Percentiles rank a stretch among this genome's conserved stretches.
phyloP scores from a whole-genome alignment of 148 eudicot species.

The Drosera capensis region DNA sequence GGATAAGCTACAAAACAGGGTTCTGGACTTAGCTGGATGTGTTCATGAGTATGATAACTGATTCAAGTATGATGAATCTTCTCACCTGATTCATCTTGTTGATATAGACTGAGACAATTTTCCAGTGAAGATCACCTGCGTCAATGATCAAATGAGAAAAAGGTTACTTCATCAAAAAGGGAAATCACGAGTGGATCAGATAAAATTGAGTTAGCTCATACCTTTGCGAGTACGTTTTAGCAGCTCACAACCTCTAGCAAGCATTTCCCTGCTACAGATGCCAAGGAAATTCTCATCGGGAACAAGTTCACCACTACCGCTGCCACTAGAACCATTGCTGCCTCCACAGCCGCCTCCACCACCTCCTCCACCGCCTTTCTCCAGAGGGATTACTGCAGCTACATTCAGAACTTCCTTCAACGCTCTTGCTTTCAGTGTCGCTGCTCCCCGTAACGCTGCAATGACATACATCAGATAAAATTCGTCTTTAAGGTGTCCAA shows the following conservation, averaged over 20 bases:
- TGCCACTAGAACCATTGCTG: constrained; percentile 44
- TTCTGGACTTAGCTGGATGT: too few relatives aligned
- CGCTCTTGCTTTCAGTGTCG: constrained; percentile 77
- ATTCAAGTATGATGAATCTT: not conserved
- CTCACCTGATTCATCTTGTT: constrained; percentile 56
- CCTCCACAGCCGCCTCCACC: constrained; percentile 10
- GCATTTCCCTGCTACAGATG: constrained; percentile 59
- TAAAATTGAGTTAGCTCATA: constrained; percentile 10
- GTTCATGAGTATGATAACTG: not conserved
- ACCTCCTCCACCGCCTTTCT: constrained; percentile 25
- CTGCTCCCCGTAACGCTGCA: constrained; percentile 83
- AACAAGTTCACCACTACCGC: constrained; percentile 64
- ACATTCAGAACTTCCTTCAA: constrained; percentile 83
- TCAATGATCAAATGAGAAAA: not conserved
- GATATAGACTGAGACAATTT: constrained; percentile 74
- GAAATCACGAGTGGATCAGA: not conserved
- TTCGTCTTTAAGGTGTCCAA: not conserved
- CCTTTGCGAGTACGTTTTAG: constrained; percentile 87
- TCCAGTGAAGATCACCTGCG: constrained; percentile 94
- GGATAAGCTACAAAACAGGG: too few relatives aligned
- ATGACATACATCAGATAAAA: not conserved
- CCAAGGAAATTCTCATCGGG: constrained; percentile 77
- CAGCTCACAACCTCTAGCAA: constrained; percentile 72
- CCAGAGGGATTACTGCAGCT: constrained; percentile 69
- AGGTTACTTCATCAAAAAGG: not conserved